Evolutionary conservation across 2,329 filamentous ascomycete genomes (phyloP).

Genomic region (Ramularia collo-cygni): DNA sequence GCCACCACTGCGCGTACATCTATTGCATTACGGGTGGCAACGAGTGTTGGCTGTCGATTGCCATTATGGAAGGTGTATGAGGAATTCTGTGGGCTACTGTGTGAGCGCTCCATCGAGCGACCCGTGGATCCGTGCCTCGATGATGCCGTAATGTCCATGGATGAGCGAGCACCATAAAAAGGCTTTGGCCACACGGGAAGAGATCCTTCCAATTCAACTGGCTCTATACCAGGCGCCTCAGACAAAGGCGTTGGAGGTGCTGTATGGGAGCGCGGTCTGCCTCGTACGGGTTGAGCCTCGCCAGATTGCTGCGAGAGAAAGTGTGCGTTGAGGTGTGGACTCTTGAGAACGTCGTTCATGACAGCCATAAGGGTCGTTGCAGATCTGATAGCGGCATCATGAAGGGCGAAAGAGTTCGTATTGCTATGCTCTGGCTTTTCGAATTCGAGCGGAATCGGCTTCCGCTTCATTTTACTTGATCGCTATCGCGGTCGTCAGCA

Average conservation of each 20-base stretch:
- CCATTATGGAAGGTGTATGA: slow-evolving; percentile 1
- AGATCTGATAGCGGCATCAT: slow-evolving; percentile 28
- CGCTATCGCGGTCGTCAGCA: slow-evolving; percentile 10
- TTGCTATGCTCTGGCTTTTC: slow-evolving; percentile 7
- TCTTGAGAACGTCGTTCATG: slow-evolving; percentile 39
- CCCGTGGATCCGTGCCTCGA: slow-evolving; percentile 3
- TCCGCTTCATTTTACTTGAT: slow-evolving; percentile 18
- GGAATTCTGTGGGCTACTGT: slow-evolving; percentile 19
- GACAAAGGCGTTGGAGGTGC: slow-evolving; percentile 33
- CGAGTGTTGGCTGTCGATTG: not conserved
- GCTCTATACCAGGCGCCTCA: slow-evolving; percentile 19
- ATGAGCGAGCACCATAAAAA: not conserved
- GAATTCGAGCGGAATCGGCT: slow-evolving; percentile 22
- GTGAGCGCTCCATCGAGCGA: slow-evolving; percentile 13
- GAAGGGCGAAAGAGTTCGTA: slow-evolving; percentile 23
- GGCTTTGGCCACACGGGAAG: slow-evolving; percentile 6
- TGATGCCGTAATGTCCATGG: slow-evolving; percentile 3
- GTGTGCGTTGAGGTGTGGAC: slow-evolving; percentile 31
- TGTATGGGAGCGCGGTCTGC: slow-evolving; percentile 35
- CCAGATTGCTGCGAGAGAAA: slow-evolving; percentile 23
- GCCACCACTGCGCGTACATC: not conserved
- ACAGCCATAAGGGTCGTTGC: slow-evolving; percentile 33
- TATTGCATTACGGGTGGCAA: slow-evolving; percentile 5
- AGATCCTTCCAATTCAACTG: slow-evolving; percentile 26
- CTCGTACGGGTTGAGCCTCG: slow-evolving; percentile 31